Evolutionary conservation across 1,284 basidiomycete species (phyloP), one percentile per base, ranked within the genome.

Genomic region (Baeospora myosura): DNA sequence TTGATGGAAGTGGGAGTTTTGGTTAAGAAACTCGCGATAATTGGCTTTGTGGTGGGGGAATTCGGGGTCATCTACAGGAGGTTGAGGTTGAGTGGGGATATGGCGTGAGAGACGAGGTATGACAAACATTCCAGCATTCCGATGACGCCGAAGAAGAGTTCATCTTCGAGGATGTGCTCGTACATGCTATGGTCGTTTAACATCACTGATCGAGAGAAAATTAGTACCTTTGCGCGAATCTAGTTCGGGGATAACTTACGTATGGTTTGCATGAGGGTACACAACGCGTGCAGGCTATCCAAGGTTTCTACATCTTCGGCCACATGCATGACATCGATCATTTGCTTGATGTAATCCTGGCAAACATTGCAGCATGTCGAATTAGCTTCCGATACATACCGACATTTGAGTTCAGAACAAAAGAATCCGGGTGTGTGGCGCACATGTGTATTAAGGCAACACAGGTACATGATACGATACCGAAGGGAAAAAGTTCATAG

Each of bases 91-190:
- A 23, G 35, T 22, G 38, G 33, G 29, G 18, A 29, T 11, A 21
- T 24, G 42, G 35, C n/a, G 44, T 46, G 43, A 33, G 42, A 45
- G 39, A 40, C 45, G 44, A 38, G 43, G 31, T 17, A 38, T 31
- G 38, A 71, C 88, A 48, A 55, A 94, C 92, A 98, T 73, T 99
- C 95, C 49, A 99, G 80, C 74, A 98, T 96, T 42, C 94, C 93
- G 21, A 95, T 79, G 23, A 97, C 89, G 41, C 89, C 91, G 51
- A 88, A 75, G 63, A 97, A 98, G 44, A 94, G 69, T 34, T 95
- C 88, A 55, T 98, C 95, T 47, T 91, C 84, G 28, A 98, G 72
- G 50, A 98, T 88, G 59, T 94, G 88, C 64, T 99, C 96, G 59
- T 95, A 93, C 56, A 99, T 79, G 39, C 76, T 77, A 59, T 93